Conservation (phyloP, 306 rosid species). For the Oxytropis ochrocephala region DNA sequence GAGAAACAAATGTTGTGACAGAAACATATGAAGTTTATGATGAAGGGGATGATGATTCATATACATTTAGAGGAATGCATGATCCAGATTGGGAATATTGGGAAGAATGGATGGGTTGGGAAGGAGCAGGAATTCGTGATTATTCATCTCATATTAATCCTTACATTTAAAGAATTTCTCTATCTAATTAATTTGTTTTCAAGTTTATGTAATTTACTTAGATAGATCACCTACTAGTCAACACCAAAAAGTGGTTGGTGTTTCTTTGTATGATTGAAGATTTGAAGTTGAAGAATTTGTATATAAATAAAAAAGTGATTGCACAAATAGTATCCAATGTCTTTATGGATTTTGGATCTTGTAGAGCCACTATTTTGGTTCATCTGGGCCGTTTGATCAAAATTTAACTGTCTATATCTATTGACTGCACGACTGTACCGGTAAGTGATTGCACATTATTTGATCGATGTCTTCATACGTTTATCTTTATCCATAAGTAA, state of each 20-base stretch:
- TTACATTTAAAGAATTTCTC: slow-evolving; percentile 31
- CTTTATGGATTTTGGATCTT: too few relatives aligned
- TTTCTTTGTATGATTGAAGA: slow-evolving; percentile 16
- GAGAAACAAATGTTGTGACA: slow-evolving; percentile 22
- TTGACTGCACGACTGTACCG: too few relatives aligned
- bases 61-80: slow-evolving; percentile 52
- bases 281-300: slow-evolving; percentile 2
- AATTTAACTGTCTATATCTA: too few relatives aligned
- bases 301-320: background rate
- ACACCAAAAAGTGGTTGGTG: background rate
- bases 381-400: too few relatives aligned
- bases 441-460: too few relatives aligned
- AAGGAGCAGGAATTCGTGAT: slow-evolving; percentile 94
- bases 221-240: background rate
- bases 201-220: background rate
- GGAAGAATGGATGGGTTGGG: slow-evolving; percentile 99
- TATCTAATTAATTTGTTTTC: too few relatives aligned
- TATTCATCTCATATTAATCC: slow-evolving; percentile 83
- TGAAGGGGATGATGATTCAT: slow-evolving; percentile 41
- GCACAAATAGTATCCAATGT: background rate
- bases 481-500: background rate
- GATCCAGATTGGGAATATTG: slow-evolving; percentile 70
- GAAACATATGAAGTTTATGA: slow-evolving; percentile 27
- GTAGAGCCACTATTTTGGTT: too few relatives aligned
- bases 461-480: too few relatives aligned